A percentile compares a stretch with the other conserved stretches of the same genome.
phyloP scores from a whole-genome alignment of 2,329 filamentous ascomycete genomes.

The Fonsecaea nubica region DNA sequence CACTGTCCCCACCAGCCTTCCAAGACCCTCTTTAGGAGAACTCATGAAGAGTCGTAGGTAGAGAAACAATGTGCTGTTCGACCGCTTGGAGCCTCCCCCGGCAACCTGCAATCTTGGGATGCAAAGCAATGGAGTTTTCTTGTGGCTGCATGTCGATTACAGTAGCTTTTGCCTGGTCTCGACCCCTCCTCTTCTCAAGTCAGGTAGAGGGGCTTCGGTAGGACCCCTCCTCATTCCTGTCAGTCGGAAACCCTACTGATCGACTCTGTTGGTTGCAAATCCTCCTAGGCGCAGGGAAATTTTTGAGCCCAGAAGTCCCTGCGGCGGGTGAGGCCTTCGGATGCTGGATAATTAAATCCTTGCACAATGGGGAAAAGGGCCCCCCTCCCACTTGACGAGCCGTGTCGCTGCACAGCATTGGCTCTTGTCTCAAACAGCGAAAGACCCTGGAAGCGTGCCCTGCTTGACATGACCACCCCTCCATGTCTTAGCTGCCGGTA shows the following conservation, averaged over 20 bases:
- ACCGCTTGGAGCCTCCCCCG: neutral
- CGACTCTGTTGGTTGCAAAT: constrained; percentile 20
- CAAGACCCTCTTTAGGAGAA: constrained; percentile 6
- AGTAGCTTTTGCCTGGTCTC: neutral
- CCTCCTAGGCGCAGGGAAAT: constrained; percentile 5
- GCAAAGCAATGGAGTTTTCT: neutral
- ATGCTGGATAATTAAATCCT: constrained; percentile 6
- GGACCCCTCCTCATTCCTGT: neutral
- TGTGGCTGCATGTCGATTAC: constrained; percentile 4
- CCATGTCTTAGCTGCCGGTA: constrained; percentile 24
- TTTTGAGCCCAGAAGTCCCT: constrained; percentile 18
- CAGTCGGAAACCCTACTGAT: constrained; percentile 7
- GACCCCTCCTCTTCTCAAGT: neutral
- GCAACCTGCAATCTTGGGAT: neutral
- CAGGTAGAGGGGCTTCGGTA: neutral
- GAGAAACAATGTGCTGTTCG: neutral
- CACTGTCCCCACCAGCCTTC: neutral
- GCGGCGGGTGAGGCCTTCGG: constrained; percentile 20
- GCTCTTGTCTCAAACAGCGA: neutral
- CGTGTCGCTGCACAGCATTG: neutral
- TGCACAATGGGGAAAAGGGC: neutral
- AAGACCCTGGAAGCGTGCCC: neutral
- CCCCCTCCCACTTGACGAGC: neutral
- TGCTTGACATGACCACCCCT: constrained; percentile 18
- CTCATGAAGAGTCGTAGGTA: neutral